Evolutionary conservation across 805 yeast species (phyloP), one percentile per base, ranked within the genome.

Genomic region (Candida ascalaphidarum): DNA sequence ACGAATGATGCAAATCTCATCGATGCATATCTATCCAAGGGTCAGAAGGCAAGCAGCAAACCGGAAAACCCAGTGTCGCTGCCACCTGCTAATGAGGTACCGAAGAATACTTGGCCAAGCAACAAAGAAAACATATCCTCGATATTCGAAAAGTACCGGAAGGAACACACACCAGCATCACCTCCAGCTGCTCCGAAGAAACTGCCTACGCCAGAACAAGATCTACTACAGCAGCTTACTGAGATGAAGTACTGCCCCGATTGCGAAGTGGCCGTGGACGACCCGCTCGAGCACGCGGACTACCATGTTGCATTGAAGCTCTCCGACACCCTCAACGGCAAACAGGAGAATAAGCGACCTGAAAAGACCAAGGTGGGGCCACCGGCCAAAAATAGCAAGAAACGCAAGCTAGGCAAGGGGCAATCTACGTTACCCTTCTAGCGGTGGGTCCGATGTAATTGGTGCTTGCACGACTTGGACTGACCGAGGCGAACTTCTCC

Each of bases 301-400:
- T 73, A 48, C 35, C 81, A 74, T 37, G 43, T 59, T 23, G 81
- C 81, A 0, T 31, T 63, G 26, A 67, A 65, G 13, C 48, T 74
- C 5, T 69, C 74, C 1, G 58, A 61, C 30, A 55, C 49, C 23
- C 32, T 67, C 17, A 68, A 68, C 14, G 31, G 7, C n/a, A 11
- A 7, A 5, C 22, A 20, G n/a, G 12, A 20, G n/a, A 9, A 10
- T 5, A 5, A 5, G 12, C 6, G 6, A 5, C 22, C 22, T 9
- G 22, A n/a, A 5, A 6, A n/a, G n/a, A n/a, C 22, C n/a, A 20
- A n/a, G n/a, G n/a, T n/a, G n/a, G n/a, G n/a, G n/a, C n/a, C n/a
- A n/a, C n/a, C n/a, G n/a, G n/a, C n/a, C n/a, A n/a, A n/a, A n/a
- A n/a, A n/a, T n/a, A n/a, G n/a, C n/a, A n/a, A n/a, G n/a, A n/a